These are phyloP conservation scores for Coemansia sp. DNA, from an alignment of 192 early-diverging fungal species.

Conservation along the genomic window DNA sequence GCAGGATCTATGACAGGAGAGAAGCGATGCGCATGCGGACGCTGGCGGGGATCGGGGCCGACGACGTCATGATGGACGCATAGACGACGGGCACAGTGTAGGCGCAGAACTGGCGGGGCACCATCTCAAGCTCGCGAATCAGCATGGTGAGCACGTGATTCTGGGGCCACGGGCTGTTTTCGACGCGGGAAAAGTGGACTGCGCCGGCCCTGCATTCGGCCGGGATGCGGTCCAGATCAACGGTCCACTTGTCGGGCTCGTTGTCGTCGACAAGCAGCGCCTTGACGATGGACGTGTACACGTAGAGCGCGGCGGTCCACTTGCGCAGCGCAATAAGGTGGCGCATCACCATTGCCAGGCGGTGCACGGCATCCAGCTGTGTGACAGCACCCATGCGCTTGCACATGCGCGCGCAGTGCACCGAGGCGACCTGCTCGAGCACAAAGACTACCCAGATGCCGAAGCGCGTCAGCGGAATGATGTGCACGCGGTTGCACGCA, in stretches of 20 bases:
- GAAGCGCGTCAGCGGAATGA: slow-evolving; percentile 10
- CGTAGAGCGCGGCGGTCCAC: slow-evolving; percentile 40
- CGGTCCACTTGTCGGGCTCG: not conserved
- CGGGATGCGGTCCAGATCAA: not conserved
- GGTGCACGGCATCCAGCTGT: slow-evolving; percentile 21
- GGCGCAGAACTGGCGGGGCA: slow-evolving; percentile 34
- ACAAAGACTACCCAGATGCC: slow-evolving; percentile 33
- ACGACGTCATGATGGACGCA: slow-evolving; percentile 18
- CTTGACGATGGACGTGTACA: slow-evolving; percentile 39
- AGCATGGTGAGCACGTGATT: slow-evolving; percentile 39
- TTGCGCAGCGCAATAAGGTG: slow-evolving; percentile 25
- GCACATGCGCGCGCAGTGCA: slow-evolving; percentile 15
- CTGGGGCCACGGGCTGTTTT: slow-evolving; percentile 24
- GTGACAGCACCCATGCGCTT: not conserved
- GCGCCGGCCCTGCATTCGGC: not conserved
- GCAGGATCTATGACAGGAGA: slow-evolving; percentile 19
- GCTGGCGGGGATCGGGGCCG: slow-evolving; percentile 13
- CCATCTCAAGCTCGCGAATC: slow-evolving; percentile 35
- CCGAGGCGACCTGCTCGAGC: slow-evolving; percentile 21
- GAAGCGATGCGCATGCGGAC: slow-evolving; percentile 44
- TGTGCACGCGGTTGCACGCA: not conserved
- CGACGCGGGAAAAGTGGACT: not conserved
- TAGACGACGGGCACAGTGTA: slow-evolving; percentile 40
- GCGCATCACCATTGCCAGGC: slow-evolving; percentile 18
- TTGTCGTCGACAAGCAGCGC: slow-evolving; percentile 17